Evolutionary conservation across 192 early-diverging fungal species (phyloP), one percentile per base, ranked within the genome.

Genomic region (Rhizophagus sp.): DNA sequence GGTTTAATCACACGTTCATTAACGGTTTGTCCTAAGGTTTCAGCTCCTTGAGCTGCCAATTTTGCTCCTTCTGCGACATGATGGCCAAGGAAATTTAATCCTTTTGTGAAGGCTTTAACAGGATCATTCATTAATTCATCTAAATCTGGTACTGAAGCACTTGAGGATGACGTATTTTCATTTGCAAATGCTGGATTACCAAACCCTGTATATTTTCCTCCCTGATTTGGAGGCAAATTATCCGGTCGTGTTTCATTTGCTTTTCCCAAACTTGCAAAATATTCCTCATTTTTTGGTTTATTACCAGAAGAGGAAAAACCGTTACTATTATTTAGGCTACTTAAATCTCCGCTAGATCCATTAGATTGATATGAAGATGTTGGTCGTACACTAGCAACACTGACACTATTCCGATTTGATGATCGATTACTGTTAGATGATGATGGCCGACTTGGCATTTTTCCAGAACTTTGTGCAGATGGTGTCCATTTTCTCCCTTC

Each of bases 131-230:
- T 81, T 30, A 92, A 82, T 78, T 91, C 92, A 47, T 92, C 81
- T 63, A 89, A 70, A 80, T 88, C 50, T 80, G 84, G 36, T 36
- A 17, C 5, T 34, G 78, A 80, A 12, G 86, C 19, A 57, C 7
- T 47, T 66, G 77, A 82, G 75, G 87, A 80, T 2, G 84, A 52
- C 61, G 74, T 44, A 17, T 24, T 6, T 78, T 49, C 63, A 82
- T 84, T 67, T 13, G 41, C 74, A 80, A 82, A 80, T 39, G 86
- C 81, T 41, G 89, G 81, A 69, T 89, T 93, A 39, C 94, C 94
- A 74, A 95, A 95, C 0, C 94, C 94, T 12, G 84, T 86, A 78
- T 92, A 95, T 81, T 91, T 92, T 33, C 94, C 94, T 22, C 94
- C 94, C 79, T 95, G 94, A 78, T 81, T 92, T 9, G 94, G 94